Evolutionary conservation across 352 stramenopile species (phyloP).

Genomic region (Elongisporangium senticosum): DNA sequence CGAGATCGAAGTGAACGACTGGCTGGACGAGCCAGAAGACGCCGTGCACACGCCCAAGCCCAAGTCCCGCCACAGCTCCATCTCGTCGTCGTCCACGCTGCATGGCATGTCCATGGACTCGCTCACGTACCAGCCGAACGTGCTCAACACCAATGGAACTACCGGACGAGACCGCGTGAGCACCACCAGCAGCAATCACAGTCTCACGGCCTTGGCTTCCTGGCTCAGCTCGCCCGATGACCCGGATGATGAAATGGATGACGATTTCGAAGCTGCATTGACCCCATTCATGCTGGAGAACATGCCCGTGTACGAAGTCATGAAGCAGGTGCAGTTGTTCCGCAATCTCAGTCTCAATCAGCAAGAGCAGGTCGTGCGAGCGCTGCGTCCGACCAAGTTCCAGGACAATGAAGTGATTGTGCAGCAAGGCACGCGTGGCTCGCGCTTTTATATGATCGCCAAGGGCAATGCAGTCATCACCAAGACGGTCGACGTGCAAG

Average conservation of each 20-base stretch:
- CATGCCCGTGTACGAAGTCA: constrained; percentile 85
- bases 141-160: constrained; percentile 30
- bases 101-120: constrained; percentile 25
- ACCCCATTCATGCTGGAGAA: constrained; percentile 79
- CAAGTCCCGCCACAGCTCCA: constrained; percentile 23
- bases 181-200: constrained; percentile 47
- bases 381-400: constrained; percentile 83
- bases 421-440: constrained; percentile 77
- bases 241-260: constrained; percentile 56
- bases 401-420: constrained; percentile 81
- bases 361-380: constrained; percentile 82
- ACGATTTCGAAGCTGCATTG: constrained; percentile 55
- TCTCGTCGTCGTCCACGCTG: constrained; percentile 44
- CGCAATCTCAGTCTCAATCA: constrained; percentile 83
- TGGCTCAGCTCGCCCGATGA: constrained; percentile 71
- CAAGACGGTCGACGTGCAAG: constrained; percentile 48
- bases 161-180: constrained; percentile 24
- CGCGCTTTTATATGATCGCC: constrained; percentile 88
- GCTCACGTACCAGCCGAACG: constrained; percentile 16
- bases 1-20: constrained; percentile 62
- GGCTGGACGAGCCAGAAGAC: constrained; percentile 69
- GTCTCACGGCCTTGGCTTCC: constrained; percentile 46
- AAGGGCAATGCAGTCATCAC: constrained; percentile 84
- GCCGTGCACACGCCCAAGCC: constrained; percentile 45
- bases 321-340: constrained; percentile 85